phyloP scores from a whole-genome alignment of 2,329 filamentous ascomycete species.

The Graphiopsis chlorocephala region DNA sequence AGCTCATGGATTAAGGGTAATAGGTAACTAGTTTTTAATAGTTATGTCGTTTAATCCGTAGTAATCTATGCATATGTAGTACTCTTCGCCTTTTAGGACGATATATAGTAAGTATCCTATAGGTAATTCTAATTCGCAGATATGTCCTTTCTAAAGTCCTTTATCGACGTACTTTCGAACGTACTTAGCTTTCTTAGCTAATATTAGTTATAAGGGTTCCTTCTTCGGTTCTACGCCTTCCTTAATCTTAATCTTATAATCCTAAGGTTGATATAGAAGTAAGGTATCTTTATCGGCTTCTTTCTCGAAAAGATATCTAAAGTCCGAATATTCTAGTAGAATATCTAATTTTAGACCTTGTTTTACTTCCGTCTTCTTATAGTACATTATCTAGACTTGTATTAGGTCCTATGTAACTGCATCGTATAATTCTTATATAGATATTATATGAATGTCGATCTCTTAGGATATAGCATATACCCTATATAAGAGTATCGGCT shows the following conservation, averaged over 20 bases:
- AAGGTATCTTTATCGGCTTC: neutral
- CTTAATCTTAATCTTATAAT: neutral
- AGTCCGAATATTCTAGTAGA: neutral
- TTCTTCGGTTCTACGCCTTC: neutral
- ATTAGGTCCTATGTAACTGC: neutral
- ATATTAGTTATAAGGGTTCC: neutral
- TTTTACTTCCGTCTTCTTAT: neutral
- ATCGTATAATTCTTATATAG: neutral
- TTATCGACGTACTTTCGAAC: neutral
- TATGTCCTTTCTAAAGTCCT: neutral
- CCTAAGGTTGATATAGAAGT: neutral
- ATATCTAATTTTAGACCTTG: neutral
- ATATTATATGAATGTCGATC: neutral
- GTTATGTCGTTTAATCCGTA: neutral
- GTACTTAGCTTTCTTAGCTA: neutral
- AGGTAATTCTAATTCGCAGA: neutral
- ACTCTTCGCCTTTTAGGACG: neutral
- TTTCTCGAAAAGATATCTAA: neutral
- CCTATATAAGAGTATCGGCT: neutral
- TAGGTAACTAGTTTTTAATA: slow-evolving; percentile 11
- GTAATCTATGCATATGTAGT: neutral
- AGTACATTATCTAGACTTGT: neutral
- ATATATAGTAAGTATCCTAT: neutral
- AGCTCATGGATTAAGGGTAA: neutral
- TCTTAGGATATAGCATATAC: neutral